Evolutionary conservation across 176 grass and related monocot species (phyloP), one percentile per base, ranked within the genome.

Genomic region (Carex cristatella): DNA sequence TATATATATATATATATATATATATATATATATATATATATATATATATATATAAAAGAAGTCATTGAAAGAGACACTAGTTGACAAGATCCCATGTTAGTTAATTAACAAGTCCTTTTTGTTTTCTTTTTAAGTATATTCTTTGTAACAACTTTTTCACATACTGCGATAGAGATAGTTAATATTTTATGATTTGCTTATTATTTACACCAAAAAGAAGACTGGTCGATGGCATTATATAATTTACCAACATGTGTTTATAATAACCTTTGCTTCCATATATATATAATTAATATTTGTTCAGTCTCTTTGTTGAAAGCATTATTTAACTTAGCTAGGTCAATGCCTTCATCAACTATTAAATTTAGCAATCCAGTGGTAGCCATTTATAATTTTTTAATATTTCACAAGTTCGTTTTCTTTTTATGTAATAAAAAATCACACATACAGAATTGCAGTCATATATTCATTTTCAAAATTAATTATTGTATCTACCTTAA

Each of bases 331-430:
- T 85, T 54, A 69, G 2, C 54, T 65, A 88, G 60, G 89, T 91
- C 87, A 96, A 88, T 91, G 86, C 81, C 85, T 86, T 70, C 80
- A 90, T 91, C 89, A 89, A 58, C 58, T 79, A 75, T 72, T 88
- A 68, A 86, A 76, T 79, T 40, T n/a, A 80, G 65, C 69, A 23
- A 63, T 64, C 56, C n/a, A 6, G 58, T 61, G 58, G 6, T 81
- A 75, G 70, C 64, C 81, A 28, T 57, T 80, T 32, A 82, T 48
- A 81, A 82, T 55, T 61, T 83, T 0, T 61, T 83, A 84, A 18
- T 75, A 72, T 55, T n/a, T 53, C 16, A 67, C 55, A 69, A 62
- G 10, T 10, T 42, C 75, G 37, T 56, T 60, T 80, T 67, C 61
- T 30, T 53, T 28, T 27, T 53, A 30, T 75, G 46, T 28, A 54